Conservation (phyloP, 2,329 filamentous ascomycete species). For the Talaromyces sp. region DNA sequence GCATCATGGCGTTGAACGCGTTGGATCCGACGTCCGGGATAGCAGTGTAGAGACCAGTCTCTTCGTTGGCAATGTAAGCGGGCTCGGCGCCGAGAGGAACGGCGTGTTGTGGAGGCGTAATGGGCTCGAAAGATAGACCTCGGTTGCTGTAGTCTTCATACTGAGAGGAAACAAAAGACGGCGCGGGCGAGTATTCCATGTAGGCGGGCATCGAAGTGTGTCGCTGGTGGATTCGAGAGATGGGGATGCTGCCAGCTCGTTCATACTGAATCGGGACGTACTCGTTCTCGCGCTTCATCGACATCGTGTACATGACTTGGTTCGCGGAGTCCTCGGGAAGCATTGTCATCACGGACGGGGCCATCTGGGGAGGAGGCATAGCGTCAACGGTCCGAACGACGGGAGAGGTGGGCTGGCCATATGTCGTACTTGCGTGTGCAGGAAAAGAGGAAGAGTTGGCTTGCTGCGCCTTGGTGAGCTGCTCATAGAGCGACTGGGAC, state of each 20-base stretch:
- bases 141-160: constrained; percentile 97
- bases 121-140: constrained; percentile 91
- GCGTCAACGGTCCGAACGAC: constrained; percentile 80
- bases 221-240: constrained; percentile 69
- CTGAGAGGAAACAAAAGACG: constrained; percentile 97
- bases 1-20: constrained; percentile 81
- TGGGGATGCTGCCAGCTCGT: constrained; percentile 75
- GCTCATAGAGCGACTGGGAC: constrained; percentile 97
- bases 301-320: constrained; percentile 67
- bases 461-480: constrained; percentile 98
- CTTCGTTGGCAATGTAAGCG: constrained; percentile 96
- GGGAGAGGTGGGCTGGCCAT: constrained; percentile 73
- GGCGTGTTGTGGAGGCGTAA: constrained; percentile 90
- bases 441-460: constrained; percentile 96
- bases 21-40: constrained; percentile 79
- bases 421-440: constrained; percentile 63
- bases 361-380: constrained; percentile 81
- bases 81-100: constrained; percentile 78
- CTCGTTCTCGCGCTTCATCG: constrained; percentile 86
- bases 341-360: constrained; percentile 55
- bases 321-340: constrained; percentile 59
- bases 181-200: constrained; percentile 95
- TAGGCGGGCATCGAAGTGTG: constrained; percentile 99
- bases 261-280: constrained; percentile 81
- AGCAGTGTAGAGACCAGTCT: constrained; percentile 90